These are phyloP conservation scores for Coelastrella sp. DNA, from an alignment of 139 green algal genomes.

Conservation along the genomic window DNA sequence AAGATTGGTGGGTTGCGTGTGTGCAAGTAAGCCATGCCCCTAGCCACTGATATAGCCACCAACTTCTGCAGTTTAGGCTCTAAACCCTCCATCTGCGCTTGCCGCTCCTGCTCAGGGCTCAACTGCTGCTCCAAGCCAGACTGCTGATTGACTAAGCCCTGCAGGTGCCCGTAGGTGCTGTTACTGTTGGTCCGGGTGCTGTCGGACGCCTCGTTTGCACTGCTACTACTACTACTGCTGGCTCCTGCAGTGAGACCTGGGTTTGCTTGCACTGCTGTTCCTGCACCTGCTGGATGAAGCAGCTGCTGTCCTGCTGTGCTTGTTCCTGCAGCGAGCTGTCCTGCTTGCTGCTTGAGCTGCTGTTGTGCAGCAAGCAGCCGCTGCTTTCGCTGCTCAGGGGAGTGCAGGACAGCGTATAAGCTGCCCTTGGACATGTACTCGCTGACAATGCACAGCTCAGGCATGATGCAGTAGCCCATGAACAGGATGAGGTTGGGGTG, in stretches of 20 bases:
- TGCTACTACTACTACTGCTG: background rate
- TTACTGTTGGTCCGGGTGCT: background rate
- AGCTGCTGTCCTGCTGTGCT: background rate
- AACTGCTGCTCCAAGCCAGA: slow-evolving; percentile 26
- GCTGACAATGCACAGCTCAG: slow-evolving; percentile 41
- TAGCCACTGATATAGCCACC: slow-evolving; percentile 72
- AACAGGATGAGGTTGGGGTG: slow-evolving; percentile 81
- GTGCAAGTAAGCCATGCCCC: slow-evolving; percentile 89
- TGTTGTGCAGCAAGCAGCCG: slow-evolving; percentile 21
- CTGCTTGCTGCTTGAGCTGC: slow-evolving; percentile 28
- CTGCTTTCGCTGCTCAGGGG: slow-evolving; percentile 14
- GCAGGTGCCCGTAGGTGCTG: slow-evolving; percentile 64
- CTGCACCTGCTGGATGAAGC: background rate
- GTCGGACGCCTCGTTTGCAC: background rate
- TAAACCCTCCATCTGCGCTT: slow-evolving; percentile 42
- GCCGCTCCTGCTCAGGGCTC: background rate
- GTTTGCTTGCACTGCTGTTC: background rate
- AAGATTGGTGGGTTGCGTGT: slow-evolving; percentile 82
- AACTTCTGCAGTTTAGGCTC: slow-evolving; percentile 53
- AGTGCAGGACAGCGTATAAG: slow-evolving; percentile 41
- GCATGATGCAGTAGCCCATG: slow-evolving; percentile 69
- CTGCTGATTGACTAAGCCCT: slow-evolving; percentile 68
- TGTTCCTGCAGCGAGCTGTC: background rate
- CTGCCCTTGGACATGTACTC: slow-evolving; percentile 45
- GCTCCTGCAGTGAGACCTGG: background rate